Conservation (phyloP, 176 grass and related monocot genomes). For the Phoenix dactylifera region DNA sequence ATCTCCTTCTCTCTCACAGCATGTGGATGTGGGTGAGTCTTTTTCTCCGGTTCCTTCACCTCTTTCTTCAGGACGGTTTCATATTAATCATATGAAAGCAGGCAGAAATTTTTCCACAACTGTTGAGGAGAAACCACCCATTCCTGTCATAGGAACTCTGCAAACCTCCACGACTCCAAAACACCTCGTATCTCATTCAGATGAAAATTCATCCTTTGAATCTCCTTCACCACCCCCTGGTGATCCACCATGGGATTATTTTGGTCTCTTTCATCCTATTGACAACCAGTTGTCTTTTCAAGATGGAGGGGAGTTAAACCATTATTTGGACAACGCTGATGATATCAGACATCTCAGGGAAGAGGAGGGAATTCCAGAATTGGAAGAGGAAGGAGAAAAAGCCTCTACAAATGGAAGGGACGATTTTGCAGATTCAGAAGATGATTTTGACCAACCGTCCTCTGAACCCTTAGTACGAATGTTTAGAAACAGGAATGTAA, state of each 20-base stretch:
- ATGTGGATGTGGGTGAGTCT: conserved; percentile 44
- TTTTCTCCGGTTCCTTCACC: conserved; percentile 72
- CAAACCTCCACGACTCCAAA: conserved; percentile 31
- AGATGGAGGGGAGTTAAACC: conserved; percentile 42
- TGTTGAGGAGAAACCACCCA: conserved; percentile 60
- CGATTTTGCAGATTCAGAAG: conserved; percentile 68
- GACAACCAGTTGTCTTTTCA: conserved; percentile 60
- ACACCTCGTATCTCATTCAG: conserved; percentile 30
- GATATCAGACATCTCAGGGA: conserved; percentile 67
- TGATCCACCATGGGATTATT: conserved; percentile 84
- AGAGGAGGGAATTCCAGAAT: conserved; percentile 90
- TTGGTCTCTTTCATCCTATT: conserved; percentile 73
- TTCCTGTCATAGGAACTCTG: conserved; percentile 55
- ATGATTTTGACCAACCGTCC: conserved; percentile 82
- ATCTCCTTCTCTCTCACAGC: conserved; percentile 53
- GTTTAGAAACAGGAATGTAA: conserved; percentile 62
- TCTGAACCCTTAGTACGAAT: conserved; percentile 67
- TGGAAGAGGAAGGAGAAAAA: conserved; percentile 73
- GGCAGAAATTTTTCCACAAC: conserved; percentile 36
- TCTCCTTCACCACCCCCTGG: conserved; percentile 30
- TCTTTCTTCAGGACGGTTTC: conserved; percentile 46
- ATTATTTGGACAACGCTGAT: conserved; percentile 63
- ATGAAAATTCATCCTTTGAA: conserved; percentile 67
- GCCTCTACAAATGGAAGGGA: conserved; percentile 38
- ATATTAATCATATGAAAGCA: conserved; percentile 90